phyloP scores from a whole-genome alignment of 2,329 filamentous ascomycete species.

The Niveomyces coronatus region DNA sequence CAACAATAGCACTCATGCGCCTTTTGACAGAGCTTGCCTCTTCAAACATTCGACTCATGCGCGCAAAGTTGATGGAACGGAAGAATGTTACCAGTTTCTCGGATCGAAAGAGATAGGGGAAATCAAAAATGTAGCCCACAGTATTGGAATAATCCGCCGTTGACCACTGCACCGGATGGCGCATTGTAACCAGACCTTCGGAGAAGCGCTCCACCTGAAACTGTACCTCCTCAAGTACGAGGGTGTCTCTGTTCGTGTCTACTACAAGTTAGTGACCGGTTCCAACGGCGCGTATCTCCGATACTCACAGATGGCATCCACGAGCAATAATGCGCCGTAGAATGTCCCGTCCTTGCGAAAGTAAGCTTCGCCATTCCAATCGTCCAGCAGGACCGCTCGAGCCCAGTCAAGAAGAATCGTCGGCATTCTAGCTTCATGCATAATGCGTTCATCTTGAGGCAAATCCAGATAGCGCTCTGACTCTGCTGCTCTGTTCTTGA shows the following conservation, averaged over 20 bases:
- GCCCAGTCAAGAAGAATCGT: slow-evolving; percentile 60
- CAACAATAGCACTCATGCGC: slow-evolving; percentile 45
- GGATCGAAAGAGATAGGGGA: slow-evolving; percentile 68
- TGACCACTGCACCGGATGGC: slow-evolving; percentile 65
- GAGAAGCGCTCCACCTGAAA: slow-evolving; percentile 69
- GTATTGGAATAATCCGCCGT: slow-evolving; percentile 50
- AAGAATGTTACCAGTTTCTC: slow-evolving; percentile 72
- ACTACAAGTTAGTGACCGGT: slow-evolving; percentile 12
- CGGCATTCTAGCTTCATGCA: slow-evolving; percentile 47
- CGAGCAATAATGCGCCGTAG: slow-evolving; percentile 65
- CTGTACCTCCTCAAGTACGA: slow-evolving; percentile 56
- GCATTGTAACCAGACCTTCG: slow-evolving; percentile 63
- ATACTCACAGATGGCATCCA: slow-evolving; percentile 60
- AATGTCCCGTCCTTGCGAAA: slow-evolving; percentile 61
- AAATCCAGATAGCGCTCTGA: slow-evolving; percentile 37
- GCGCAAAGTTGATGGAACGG: slow-evolving; percentile 74
- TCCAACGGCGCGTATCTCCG: not conserved
- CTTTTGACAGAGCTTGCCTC: slow-evolving; percentile 49
- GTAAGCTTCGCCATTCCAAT: slow-evolving; percentile 69
- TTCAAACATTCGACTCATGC: slow-evolving; percentile 74
- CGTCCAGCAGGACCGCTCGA: slow-evolving; percentile 61
- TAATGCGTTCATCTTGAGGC: slow-evolving; percentile 36
- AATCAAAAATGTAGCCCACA: slow-evolving; percentile 65
- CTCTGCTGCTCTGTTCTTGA: too few relatives aligned
- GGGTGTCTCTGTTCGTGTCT: slow-evolving; percentile 52